phyloP scores from a whole-genome alignment of 768 basidiomycete genomes.

The Hemileccinum impolitum region DNA sequence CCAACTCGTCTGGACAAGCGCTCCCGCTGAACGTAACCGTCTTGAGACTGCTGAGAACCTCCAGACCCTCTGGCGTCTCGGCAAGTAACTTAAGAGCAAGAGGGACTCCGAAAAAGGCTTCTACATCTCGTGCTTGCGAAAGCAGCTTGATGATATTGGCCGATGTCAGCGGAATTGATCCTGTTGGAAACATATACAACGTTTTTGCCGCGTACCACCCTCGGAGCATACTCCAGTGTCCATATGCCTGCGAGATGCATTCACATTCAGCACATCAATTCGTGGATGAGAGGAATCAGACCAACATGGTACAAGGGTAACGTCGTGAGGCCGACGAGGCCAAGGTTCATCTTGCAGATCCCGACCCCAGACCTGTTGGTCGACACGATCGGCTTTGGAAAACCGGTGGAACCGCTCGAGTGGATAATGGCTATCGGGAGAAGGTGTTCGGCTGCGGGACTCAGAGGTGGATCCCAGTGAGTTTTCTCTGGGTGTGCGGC shows the following conservation, averaged over 20 bases:
- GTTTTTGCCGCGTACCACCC: slow-evolving; percentile 41
- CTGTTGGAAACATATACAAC: slow-evolving; percentile 42
- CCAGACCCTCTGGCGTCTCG: slow-evolving; percentile 45
- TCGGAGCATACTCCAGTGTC: slow-evolving; percentile 33
- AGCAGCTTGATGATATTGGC: slow-evolving; percentile 41
- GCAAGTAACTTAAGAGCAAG: slow-evolving; percentile 43
- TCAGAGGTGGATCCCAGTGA: slow-evolving; percentile 18
- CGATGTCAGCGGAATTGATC: slow-evolving; percentile 44
- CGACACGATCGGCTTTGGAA: slow-evolving; percentile 42
- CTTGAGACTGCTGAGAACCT: slow-evolving; percentile 41
- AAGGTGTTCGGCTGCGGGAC: slow-evolving; percentile 19
- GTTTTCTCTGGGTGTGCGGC: slow-evolving; percentile 19
- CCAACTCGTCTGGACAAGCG: slow-evolving; percentile 52
- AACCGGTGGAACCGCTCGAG: slow-evolving; percentile 41
- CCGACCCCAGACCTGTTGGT: slow-evolving; percentile 36
- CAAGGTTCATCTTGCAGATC: slow-evolving; percentile 34
- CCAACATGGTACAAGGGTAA: slow-evolving; percentile 34
- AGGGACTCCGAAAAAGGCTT: slow-evolving; percentile 37
- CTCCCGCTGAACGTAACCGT: slow-evolving; percentile 50
- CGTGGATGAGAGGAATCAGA: neutral
- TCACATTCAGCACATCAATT: too few relatives aligned
- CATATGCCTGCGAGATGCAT: slow-evolving; percentile 16
- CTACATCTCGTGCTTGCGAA: slow-evolving; percentile 30
- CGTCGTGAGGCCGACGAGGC: slow-evolving; percentile 18
- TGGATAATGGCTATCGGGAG: slow-evolving; percentile 24